phyloP scores from a whole-genome alignment of 2,329 filamentous ascomycete genomes.

The Nannizziopsis arthrosporioides region DNA sequence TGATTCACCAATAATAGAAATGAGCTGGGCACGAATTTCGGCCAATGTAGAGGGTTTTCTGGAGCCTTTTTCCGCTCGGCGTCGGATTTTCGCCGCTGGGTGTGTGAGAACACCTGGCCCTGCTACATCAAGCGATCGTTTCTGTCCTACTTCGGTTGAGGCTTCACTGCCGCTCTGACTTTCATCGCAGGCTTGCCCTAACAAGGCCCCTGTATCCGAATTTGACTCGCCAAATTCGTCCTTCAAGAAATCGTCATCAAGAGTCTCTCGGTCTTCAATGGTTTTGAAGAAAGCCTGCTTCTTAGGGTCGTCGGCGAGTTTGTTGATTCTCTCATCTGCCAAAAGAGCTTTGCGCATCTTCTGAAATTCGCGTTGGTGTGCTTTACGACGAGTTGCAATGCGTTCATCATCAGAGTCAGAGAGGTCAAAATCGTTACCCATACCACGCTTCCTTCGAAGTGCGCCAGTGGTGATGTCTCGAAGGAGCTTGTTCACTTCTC shows the following conservation, averaged over 20 bases:
- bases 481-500: conserved; percentile 79
- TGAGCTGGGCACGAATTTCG: conserved; percentile 74
- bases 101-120: conserved; percentile 38
- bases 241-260: conserved; percentile 60
- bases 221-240: conserved; percentile 25
- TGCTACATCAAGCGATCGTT: conserved; percentile 30
- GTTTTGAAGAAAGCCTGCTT: conserved; percentile 82
- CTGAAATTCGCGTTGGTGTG: conserved; percentile 78
- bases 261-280: conserved; percentile 68
- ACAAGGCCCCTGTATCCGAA: conserved; percentile 2
- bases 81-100: conserved; percentile 50
- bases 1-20: conserved; percentile 59
- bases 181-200: conserved; percentile 14
- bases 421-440: conserved; percentile 65
- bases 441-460: conserved; percentile 66
- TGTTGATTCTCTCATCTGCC: conserved; percentile 77
- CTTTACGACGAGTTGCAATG: conserved; percentile 60
- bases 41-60: conserved; percentile 62
- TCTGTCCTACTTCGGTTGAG: conserved; percentile 15
- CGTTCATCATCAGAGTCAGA: conserved; percentile 80
- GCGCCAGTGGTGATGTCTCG: conserved; percentile 84
- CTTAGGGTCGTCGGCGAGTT: conserved; percentile 79
- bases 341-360: conserved; percentile 85
- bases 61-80: conserved; percentile 43
- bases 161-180: conserved; percentile 3